phyloP scores from a whole-genome alignment of 139 green algal species.

The Closterium sp. region DNA sequence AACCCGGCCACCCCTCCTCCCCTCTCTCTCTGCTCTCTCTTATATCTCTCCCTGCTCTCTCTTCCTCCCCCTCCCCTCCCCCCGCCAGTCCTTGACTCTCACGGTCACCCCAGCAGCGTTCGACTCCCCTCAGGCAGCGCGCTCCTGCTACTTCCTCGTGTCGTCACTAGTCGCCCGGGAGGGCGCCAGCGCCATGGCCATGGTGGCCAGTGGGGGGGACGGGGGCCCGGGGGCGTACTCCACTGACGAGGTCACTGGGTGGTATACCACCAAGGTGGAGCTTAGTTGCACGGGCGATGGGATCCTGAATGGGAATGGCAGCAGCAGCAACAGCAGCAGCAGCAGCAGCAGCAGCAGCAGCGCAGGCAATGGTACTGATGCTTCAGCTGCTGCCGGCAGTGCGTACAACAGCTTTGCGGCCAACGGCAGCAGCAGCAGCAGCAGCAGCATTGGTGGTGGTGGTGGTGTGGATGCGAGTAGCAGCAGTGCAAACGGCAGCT shows the following conservation, averaged over 20 bases:
- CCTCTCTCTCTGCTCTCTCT: too few relatives aligned
- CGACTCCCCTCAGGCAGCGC: neutral
- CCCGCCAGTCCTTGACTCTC: neutral
- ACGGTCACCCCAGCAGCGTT: neutral
- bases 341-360: neutral
- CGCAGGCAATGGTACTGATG: neutral
- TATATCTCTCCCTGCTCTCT: too few relatives aligned
- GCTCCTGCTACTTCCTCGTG: neutral
- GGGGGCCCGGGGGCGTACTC: neutral
- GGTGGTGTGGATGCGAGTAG: neutral
- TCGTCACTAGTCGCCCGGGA: neutral
- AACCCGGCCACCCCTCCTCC: too few relatives aligned
- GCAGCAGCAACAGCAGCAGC: neutral
- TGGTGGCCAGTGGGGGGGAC: neutral
- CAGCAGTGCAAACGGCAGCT: too few relatives aligned
- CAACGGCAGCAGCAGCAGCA: neutral
- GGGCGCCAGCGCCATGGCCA: neutral
- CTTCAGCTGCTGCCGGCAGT: neutral
- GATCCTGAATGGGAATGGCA: neutral
- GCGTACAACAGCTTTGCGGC: too few relatives aligned
- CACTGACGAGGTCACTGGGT: neutral
- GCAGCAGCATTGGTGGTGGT: too few relatives aligned
- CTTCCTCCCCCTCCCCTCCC: too few relatives aligned
- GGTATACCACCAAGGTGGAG: neutral
- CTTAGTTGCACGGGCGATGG: neutral